Evolutionary conservation across 768 basidiomycete genomes (phyloP), one percentile per base, ranked within the genome.

Genomic region (Suillus subalutaceus): DNA sequence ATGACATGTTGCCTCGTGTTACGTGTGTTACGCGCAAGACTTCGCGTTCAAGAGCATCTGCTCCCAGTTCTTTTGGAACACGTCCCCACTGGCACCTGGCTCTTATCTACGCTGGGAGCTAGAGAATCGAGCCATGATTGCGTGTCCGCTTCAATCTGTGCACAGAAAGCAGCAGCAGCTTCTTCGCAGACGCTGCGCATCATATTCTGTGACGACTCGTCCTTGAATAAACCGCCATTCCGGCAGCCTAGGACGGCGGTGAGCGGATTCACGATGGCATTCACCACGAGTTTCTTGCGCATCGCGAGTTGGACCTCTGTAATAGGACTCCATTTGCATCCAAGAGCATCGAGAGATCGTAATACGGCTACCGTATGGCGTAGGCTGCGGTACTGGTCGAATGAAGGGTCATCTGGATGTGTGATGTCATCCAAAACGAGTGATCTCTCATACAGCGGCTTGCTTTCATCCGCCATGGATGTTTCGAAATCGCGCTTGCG

Each of bases 241-340:
- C 85, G 83, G 72, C 94, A 91, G 38, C 87, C 87, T 67, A 94
- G 79, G 30, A 98, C 74, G 10, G 93, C 91, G 0, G 95, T 93
- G 64, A 98, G 83, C 2, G 97, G 89, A 72, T 97, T 95, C 76
- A 98, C 86, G 70, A 88, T 83, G 15, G 89, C 81, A 74, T 97
- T 94, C 66, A 92, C 85, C 38, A 90, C 93, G 53, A 97, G 79
- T 79, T 95, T 96, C 67, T 87, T 88, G 46, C 91, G 88, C 79
- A 96, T 85, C 30, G 83, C 80, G 38, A 88, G 79, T 68, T 94
- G 88, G 26, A 97, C 73, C 20, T 89, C 81, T 2, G 85, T 80
- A 67, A 91, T 86, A 1, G 92, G 85, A 37, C 81, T 80, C 88
- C 93, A 92, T 6, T 80, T 79, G 18, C 88, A 80, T 18, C 85